These are phyloP conservation scores for Sequoia sempervirens DNA, from an alignment of 75 land plant species.

Conservation along the genomic window DNA sequence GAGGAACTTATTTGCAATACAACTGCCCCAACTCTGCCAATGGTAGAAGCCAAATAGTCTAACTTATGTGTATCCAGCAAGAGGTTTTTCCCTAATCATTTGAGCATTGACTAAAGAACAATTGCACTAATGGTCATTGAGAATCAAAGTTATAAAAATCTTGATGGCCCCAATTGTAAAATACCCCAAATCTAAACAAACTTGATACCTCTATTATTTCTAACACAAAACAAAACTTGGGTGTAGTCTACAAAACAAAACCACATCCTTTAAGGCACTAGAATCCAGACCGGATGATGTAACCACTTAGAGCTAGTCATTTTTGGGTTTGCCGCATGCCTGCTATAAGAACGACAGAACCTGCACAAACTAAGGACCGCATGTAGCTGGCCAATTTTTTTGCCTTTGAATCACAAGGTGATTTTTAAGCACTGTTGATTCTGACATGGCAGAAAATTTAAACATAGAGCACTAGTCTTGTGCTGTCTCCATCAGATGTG, in stretches of 20 bases:
- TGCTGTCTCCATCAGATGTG: not conserved
- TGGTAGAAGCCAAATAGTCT: too few species aligned
- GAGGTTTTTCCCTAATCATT: not conserved
- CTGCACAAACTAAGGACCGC: not conserved
- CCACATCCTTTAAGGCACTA: not conserved
- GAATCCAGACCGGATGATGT: not conserved
- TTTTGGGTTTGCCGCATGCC: not conserved
- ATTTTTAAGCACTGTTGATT: not conserved
- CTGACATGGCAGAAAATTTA: not conserved
- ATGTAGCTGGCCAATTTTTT: not conserved
- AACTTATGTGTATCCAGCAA: not conserved
- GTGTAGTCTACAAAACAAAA: not conserved
- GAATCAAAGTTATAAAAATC: too few species aligned
- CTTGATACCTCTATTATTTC: not conserved
- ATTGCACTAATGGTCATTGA: too few species aligned
- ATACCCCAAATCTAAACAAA: too few species aligned
- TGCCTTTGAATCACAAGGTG: not conserved
- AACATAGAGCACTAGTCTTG: not conserved
- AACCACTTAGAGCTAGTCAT: not conserved
- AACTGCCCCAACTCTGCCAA: not conserved
- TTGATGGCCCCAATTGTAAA: too few species aligned
- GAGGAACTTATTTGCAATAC: not conserved
- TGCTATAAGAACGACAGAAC: not conserved
- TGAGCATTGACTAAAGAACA: not conserved
- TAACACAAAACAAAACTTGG: not conserved